These are phyloP conservation scores for Saitoella complicata DNA, from an alignment of 805 yeast species.

Conservation along the genomic window DNA sequence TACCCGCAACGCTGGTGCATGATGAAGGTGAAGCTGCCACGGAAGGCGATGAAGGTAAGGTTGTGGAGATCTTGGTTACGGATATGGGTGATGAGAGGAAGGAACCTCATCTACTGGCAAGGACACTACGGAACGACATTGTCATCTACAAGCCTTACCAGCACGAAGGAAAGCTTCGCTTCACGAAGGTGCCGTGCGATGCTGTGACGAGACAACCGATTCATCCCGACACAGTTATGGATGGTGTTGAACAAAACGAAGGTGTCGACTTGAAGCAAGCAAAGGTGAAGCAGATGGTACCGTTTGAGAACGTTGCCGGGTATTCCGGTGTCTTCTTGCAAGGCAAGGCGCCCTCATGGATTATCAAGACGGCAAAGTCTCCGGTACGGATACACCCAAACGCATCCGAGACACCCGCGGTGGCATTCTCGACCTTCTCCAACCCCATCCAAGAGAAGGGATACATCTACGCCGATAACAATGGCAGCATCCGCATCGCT, in stretches of 20 bases:
- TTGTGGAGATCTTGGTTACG: constrained; percentile 1
- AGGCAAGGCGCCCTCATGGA: constrained; percentile 50
- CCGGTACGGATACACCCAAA: constrained; percentile 51
- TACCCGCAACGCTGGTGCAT: neutral
- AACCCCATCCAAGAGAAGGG: constrained; percentile 30
- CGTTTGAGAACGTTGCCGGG: constrained; percentile 43
- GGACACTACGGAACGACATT: constrained; percentile 1
- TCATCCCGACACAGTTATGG: neutral
- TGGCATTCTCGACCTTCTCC: neutral
- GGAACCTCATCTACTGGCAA: neutral
- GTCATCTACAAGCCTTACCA: neutral
- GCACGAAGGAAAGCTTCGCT: neutral
- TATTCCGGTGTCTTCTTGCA: constrained; percentile 49
- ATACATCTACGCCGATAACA: constrained; percentile 47
- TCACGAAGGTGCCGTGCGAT: constrained; percentile 1
- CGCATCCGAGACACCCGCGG: constrained; percentile 23
- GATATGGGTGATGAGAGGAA: constrained; percentile 2
- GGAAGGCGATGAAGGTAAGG: neutral
- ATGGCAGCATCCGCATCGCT: constrained; percentile 19
- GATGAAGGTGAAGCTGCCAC: neutral
- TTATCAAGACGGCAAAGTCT: constrained; percentile 49
- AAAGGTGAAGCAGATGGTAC: constrained; percentile 25
- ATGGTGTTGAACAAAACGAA: neutral
- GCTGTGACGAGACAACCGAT: neutral
- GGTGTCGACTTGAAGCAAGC: neutral